Base-by-base conservation (phyloP, 495 filamentous ascomycete species). In the Oidiodendron maius region DNA sequence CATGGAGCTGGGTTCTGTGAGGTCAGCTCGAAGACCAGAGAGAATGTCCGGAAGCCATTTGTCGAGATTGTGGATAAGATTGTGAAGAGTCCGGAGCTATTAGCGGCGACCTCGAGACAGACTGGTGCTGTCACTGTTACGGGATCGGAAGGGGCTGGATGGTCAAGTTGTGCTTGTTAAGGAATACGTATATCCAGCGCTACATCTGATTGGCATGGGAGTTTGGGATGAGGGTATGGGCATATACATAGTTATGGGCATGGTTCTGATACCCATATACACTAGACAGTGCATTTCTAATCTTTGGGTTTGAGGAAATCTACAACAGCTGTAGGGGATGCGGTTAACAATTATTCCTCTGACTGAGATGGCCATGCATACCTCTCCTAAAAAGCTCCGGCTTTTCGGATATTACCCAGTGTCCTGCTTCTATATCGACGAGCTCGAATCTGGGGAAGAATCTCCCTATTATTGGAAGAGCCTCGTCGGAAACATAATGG, bases 321-420 rank as follows among this genome's bases (percentile, higher is more conserved):
- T 23, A 78, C 61, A 17, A 83, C 81, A 44, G 74, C 81, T 84
- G 41, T 49, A 45, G 18, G 8, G n/a, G 49, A 11, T 5, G 43
- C 42, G 43, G 24, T 40, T 30, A 44, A 56, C 17, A 61, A 12
- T 18, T 26, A 25, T 9, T 32, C 40, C 36, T 30, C 36, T 6
- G 20, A 38, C 25, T 38, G 13, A 38, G 13, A n/a, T n/a, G 39
- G 11, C 26, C 21, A 45, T 11, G 63, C 79, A 64, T 64, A 94
- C 89, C 85, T 72, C 80, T 70, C 59, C 84, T 75, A 60, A 98
- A 98, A 2, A 70, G 83, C 61, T 93, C 84, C 0, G 93, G 93
- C 48, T 90, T 87, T 71, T 97, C 91, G 9, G 87, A 88, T 55
- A 94, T 91, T 0, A 98, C 70, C 93, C 93, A 97, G 61, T 98